Conservation (phyloP, 257 asterid genomes). For the Marsdenia floribunda region DNA sequence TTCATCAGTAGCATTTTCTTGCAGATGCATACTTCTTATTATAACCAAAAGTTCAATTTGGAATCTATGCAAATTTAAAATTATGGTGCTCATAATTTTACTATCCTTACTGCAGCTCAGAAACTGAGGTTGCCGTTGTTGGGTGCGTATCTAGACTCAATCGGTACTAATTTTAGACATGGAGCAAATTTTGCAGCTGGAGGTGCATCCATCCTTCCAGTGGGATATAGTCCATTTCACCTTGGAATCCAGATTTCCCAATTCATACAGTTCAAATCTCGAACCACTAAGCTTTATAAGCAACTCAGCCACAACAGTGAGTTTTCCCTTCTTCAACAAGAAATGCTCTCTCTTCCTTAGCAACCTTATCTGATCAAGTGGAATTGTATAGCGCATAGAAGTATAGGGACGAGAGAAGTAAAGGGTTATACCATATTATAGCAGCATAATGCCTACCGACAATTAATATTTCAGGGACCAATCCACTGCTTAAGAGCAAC, state of each 20-base stretch:
- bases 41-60: too few relatives aligned
- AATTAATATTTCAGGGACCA: background rate
- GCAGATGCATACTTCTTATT: too few relatives aligned
- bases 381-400: background rate
- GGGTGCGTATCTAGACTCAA: conserved; percentile 26
- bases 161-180: conserved; percentile 18
- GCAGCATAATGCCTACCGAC: background rate
- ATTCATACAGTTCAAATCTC: conserved; percentile 23
- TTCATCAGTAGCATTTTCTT: too few relatives aligned
- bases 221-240: conserved; percentile 18
- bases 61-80: too few relatives aligned
- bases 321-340: background rate
- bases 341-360: background rate
- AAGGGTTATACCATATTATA: too few relatives aligned
- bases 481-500: background rate
- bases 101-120: conserved; percentile 19
- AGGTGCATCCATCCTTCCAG: conserved; percentile 24
- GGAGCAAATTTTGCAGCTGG: conserved; percentile 27
- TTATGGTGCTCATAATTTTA: background rate
- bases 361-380: background rate
- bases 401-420: too few relatives aligned
- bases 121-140: conserved; percentile 18
- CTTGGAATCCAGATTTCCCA: conserved; percentile 23
- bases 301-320: conserved; percentile 9
- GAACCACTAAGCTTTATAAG: conserved; percentile 4